Conservation (phyloP, 306 rosid species). For the Astragalus membranaceus region DNA sequence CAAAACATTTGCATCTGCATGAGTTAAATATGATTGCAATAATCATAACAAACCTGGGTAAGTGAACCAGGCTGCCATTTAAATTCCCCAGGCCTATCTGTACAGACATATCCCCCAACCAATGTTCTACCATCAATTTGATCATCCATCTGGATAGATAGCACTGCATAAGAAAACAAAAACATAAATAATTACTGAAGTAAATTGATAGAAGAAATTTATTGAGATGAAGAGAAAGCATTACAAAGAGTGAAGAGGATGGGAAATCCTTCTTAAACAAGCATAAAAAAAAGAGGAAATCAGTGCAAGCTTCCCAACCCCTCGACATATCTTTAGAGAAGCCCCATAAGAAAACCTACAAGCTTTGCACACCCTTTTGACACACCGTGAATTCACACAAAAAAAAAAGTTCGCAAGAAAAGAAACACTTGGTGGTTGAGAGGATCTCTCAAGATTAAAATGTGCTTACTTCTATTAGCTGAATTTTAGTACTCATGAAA, state of each 20-base stretch:
- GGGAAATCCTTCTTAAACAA: background rate
- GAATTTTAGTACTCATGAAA: background rate
- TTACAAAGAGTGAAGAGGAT: background rate
- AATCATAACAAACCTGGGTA: constrained; percentile 62
- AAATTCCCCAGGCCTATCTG: constrained; percentile 88
- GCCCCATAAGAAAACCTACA: background rate
- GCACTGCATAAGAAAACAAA: constrained; percentile 45
- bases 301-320: background rate
- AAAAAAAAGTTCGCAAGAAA: background rate
- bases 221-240: background rate
- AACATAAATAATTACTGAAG: background rate
- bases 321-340: background rate
- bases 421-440: background rate
- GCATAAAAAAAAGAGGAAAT: background rate
- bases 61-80: constrained; percentile 98
- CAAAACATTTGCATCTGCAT: background rate
- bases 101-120: constrained; percentile 72
- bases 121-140: constrained; percentile 86
- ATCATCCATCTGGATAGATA: constrained; percentile 89
- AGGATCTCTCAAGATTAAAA: background rate
- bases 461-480: constrained; percentile 1
- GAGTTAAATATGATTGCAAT: constrained; percentile 5
- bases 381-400: background rate
- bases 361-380: background rate
- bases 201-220: background rate